These are phyloP conservation scores for Cutaneotrichosporon curvatum DNA, from an alignment of 1,284 basidiomycete species.

Conservation along the genomic window DNA sequence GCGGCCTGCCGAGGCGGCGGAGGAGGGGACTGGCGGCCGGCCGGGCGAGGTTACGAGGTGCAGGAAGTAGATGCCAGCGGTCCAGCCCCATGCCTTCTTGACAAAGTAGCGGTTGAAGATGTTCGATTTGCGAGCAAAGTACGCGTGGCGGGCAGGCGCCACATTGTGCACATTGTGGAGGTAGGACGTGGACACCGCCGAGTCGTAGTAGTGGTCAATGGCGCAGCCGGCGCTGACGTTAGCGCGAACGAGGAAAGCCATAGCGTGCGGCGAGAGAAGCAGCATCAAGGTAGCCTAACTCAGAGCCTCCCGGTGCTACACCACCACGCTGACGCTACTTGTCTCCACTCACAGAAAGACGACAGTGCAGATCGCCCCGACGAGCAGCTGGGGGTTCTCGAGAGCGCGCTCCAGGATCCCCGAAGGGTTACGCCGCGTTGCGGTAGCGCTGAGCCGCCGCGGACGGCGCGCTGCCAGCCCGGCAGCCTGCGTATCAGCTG, in stretches of 20 bases:
- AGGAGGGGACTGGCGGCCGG: background rate
- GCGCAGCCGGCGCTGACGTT: conserved; percentile 28
- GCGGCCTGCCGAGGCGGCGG: background rate
- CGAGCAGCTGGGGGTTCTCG: conserved; percentile 10
- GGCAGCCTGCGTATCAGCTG: conserved; percentile 1
- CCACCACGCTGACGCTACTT: no score
- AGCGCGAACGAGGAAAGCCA: background rate
- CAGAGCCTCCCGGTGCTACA: background rate
- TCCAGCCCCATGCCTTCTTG: conserved; percentile 90
- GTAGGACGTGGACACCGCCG: conserved; percentile 23
- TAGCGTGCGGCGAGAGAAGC: no score
- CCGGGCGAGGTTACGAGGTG: conserved; percentile 32
- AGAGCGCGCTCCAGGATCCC: conserved; percentile 2
- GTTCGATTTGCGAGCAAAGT: conserved; percentile 78
- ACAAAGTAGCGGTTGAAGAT: conserved; percentile 78
- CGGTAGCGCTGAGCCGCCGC: conserved; percentile 2
- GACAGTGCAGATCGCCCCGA: conserved; percentile 14
- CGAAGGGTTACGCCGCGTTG: conserved; percentile 1
- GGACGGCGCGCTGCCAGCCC: conserved; percentile 6
- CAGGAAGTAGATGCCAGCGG: conserved; percentile 58
- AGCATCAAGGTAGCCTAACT: no score
- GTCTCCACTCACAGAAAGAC: conserved; percentile 25
- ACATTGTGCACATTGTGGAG: conserved; percentile 51
- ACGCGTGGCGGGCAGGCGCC: conserved; percentile 44
- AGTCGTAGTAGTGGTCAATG: conserved; percentile 58